phyloP scores from a whole-genome alignment of 176 grass and related monocot genomes.

The Oryza rufipogon region DNA sequence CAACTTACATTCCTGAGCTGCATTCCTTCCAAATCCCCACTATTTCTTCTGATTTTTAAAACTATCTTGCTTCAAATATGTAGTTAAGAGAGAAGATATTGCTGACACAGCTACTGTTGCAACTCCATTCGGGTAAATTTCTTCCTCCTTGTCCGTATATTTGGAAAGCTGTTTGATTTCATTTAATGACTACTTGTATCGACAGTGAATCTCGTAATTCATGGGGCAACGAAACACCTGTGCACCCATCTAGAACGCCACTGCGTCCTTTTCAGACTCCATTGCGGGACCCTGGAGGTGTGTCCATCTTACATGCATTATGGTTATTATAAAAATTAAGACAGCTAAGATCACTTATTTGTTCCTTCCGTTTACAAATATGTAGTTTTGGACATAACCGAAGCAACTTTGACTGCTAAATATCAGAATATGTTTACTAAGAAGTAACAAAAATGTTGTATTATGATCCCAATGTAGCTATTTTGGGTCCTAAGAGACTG shows the following conservation, averaged over 20 bases:
- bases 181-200: conserved; percentile 53
- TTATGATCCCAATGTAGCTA: background rate
- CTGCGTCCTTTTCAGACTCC: conserved; percentile 84
- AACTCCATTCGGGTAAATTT: conserved; percentile 68
- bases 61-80: conserved; percentile 34
- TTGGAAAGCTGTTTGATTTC: conserved; percentile 8
- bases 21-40: no score
- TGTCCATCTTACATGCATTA: conserved; percentile 33
- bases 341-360: background rate
- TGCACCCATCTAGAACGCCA: conserved; percentile 79
- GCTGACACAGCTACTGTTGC: conserved; percentile 49
- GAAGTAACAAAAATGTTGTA: background rate
- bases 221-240: conserved; percentile 61
- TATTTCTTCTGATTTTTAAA: background rate
- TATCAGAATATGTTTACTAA: conserved; percentile 14
- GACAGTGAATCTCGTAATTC: conserved; percentile 69
- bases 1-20: no score
- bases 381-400: background rate
- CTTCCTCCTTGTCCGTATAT: conserved; percentile 13
- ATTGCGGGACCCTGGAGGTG: conserved; percentile 67
- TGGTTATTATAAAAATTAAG: background rate
- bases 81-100: conserved; percentile 75
- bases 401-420: conserved; percentile 21
- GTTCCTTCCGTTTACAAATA: background rate
- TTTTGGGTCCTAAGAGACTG: conserved; percentile 1